Evolutionary conservation across 1,284 basidiomycete species (phyloP).

Genomic region (Pisolithus thermaeus): DNA sequence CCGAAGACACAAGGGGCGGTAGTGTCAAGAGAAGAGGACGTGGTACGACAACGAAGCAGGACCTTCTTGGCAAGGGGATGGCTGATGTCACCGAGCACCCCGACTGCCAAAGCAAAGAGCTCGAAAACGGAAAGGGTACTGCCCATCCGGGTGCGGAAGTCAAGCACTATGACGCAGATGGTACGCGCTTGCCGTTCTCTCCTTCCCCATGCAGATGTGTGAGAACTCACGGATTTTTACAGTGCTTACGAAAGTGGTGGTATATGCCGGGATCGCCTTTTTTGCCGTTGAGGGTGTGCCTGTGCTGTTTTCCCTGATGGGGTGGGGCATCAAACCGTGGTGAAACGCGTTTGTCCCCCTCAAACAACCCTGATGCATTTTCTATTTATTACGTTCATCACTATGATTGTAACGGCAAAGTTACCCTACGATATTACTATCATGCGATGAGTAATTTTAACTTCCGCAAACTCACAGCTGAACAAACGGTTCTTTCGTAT

Average conservation of each 20-base stretch:
- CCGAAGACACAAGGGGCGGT: constrained; percentile 9
- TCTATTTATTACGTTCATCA: too few species aligned
- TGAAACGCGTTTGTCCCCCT: constrained; percentile 8
- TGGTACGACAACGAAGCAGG: not conserved
- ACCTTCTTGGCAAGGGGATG: not conserved
- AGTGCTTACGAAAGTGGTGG: constrained; percentile 90
- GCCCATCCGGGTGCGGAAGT: constrained; percentile 31
- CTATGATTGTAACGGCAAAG: too few species aligned
- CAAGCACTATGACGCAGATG: constrained; percentile 80
- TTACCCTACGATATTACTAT: too few species aligned
- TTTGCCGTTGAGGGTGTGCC: constrained; percentile 61
- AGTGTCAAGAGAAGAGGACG: constrained; percentile 20
- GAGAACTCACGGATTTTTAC: not conserved
- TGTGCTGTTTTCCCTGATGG: constrained; percentile 62
- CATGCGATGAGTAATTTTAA: too few species aligned
- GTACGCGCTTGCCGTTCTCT: constrained; percentile 37
- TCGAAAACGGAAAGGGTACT: constrained; percentile 19
- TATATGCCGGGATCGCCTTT: constrained; percentile 82
- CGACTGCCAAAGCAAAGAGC: constrained; percentile 6
- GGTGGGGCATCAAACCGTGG: constrained; percentile 50
- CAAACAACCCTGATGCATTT: too few species aligned
- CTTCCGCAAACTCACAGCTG: too few species aligned
- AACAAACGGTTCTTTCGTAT: too few species aligned
- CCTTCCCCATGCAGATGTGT: not conserved
- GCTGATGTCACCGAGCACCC: not conserved